These are phyloP conservation scores for Lactifluus rugatus DNA, from an alignment of 768 basidiomycete genomes.

Conservation along the genomic window DNA sequence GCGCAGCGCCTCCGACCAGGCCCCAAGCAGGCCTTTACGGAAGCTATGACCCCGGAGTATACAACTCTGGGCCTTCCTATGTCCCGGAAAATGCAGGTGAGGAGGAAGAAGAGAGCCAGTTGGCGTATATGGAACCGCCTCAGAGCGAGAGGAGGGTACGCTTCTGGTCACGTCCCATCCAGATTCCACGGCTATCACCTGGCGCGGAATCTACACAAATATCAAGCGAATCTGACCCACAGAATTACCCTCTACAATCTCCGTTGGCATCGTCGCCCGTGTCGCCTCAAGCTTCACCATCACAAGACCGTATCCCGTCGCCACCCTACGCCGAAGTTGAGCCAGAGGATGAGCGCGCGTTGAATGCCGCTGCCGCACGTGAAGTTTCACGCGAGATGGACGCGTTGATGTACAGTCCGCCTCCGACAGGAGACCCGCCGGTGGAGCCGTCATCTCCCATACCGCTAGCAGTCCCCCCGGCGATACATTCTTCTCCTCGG, in stretches of 20 bases:
- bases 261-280: background rate
- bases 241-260: background rate
- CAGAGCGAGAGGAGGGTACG: constrained; percentile 10
- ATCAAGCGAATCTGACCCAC: background rate
- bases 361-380: constrained; percentile 57
- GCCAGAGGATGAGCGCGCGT: constrained; percentile 40
- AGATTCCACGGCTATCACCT: constrained; percentile 8
- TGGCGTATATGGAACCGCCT: constrained; percentile 25
- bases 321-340: constrained; percentile 20
- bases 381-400: constrained; percentile 61
- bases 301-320: constrained; percentile 4
- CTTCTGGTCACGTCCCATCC: constrained; percentile 9
- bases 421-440: constrained; percentile 11
- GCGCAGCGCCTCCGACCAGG: constrained; percentile 30
- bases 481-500: constrained; percentile 3
- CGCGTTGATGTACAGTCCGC: constrained; percentile 36
- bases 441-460: constrained; percentile 27
- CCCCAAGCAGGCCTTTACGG: constrained; percentile 5
- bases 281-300: background rate
- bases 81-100: constrained; percentile 15
- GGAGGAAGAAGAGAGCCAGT: constrained; percentile 21
- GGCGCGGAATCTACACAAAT: background rate
- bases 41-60: background rate
- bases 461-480: constrained; percentile 31
- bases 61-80: constrained; percentile 4